Evolutionary conservation across 2,329 filamentous ascomycete genomes (phyloP).

Genomic region (Huntiella savannae): DNA sequence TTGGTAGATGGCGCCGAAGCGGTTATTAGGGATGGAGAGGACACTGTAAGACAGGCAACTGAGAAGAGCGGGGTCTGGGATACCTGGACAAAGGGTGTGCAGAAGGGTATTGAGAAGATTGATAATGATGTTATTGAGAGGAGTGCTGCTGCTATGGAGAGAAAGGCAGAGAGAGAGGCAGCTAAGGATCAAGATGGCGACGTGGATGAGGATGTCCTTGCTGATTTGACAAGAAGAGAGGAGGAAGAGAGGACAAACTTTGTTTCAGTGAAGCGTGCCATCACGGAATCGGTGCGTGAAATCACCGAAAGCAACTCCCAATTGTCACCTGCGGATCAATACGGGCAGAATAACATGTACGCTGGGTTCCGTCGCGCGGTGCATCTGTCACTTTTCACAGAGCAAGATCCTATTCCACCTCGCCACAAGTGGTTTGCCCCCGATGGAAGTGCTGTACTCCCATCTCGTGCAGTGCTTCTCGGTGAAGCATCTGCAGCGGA

Average conservation of each 20-base stretch:
- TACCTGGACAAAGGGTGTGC: conserved; percentile 25
- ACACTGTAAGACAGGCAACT: conserved; percentile 27
- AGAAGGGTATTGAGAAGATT: conserved; percentile 11
- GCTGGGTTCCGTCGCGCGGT: conserved; percentile 37
- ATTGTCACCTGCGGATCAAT: conserved; percentile 25
- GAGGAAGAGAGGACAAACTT: neutral
- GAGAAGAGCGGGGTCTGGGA: conserved; percentile 31
- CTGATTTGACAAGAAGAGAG: neutral
- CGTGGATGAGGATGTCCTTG: neutral
- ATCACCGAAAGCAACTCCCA: conserved; percentile 17
- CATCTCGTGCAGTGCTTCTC: conserved; percentile 8
- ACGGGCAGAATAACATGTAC: conserved; percentile 39
- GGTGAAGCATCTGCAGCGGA: conserved; percentile 25
- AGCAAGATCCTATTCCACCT: conserved; percentile 32
- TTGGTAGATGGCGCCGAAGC: conserved; percentile 2
- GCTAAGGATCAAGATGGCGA: neutral
- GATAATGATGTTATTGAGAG: neutral
- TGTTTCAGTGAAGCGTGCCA: neutral
- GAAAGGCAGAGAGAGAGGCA: neutral
- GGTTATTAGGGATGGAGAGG: conserved; percentile 19
- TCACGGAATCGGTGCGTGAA: neutral
- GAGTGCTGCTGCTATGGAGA: neutral
- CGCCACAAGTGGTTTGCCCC: conserved; percentile 34
- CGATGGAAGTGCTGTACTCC: conserved; percentile 23
- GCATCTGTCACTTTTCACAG: conserved; percentile 32